Evolutionary conservation across 1,284 basidiomycete genomes (phyloP).

Genomic region (Garcileccinum viscosum): DNA sequence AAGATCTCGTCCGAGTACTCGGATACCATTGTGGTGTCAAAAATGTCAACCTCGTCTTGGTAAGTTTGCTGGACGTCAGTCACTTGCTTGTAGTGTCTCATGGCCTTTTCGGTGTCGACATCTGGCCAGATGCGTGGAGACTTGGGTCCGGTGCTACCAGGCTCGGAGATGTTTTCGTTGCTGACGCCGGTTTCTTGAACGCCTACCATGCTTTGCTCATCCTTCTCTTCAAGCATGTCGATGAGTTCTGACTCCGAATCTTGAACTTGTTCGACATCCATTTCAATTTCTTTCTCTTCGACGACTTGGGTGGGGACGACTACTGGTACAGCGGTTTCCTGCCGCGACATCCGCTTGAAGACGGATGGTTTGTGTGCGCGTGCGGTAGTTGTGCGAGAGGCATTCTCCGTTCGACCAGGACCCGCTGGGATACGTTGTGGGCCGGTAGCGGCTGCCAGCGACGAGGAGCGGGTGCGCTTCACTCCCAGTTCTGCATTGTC

Average conservation of each 20-base stretch:
- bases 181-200: slow-evolving; percentile 47
- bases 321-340: slow-evolving; percentile 46
- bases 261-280: slow-evolving; percentile 62
- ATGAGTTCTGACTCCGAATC: slow-evolving; percentile 42
- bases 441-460: slow-evolving; percentile 61
- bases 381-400: slow-evolving; percentile 45
- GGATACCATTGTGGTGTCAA: slow-evolving; percentile 96
- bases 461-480: slow-evolving; percentile 68
- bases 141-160: slow-evolving; percentile 45
- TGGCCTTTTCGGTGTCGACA: slow-evolving; percentile 61
- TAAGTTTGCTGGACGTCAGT: slow-evolving; percentile 75
- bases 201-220: slow-evolving; percentile 64
- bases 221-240: slow-evolving; percentile 51
- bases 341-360: slow-evolving; percentile 50
- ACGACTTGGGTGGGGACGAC: slow-evolving; percentile 40
- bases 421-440: slow-evolving; percentile 71
- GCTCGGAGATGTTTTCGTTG: slow-evolving; percentile 51
- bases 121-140: slow-evolving; percentile 72
- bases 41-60: slow-evolving; percentile 82
- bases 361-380: slow-evolving; percentile 42
- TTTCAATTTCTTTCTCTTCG: slow-evolving; percentile 54
- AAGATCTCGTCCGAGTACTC: slow-evolving; percentile 99
- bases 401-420: slow-evolving; percentile 54
- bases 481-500: slow-evolving; percentile 59
- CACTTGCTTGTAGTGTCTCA: slow-evolving; percentile 64